Conservation (phyloP, 768 basidiomycete genomes). For the Suillus placidus region DNA sequence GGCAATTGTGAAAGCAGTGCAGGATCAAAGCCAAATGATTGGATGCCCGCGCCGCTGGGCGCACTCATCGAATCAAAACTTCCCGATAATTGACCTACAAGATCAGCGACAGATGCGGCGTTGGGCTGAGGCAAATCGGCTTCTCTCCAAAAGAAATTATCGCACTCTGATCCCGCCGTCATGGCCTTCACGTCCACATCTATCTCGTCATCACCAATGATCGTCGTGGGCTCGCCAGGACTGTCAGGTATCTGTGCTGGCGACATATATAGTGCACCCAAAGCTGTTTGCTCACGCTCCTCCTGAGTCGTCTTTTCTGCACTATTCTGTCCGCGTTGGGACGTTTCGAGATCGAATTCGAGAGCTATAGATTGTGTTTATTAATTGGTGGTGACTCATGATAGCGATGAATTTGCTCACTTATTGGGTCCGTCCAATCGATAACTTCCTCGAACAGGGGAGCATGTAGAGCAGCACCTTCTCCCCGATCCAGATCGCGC, state of each 20-base stretch:
- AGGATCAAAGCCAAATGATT: constrained; percentile 45
- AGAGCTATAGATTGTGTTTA: constrained; percentile 58
- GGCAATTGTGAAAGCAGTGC: constrained; percentile 43
- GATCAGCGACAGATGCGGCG: constrained; percentile 62
- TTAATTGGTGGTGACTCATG: constrained; percentile 25
- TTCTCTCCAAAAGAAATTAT: constrained; percentile 65
- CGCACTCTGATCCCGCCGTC: constrained; percentile 70
- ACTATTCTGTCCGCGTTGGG: constrained; percentile 65
- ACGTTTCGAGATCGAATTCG: constrained; percentile 55
- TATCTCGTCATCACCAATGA: constrained; percentile 68
- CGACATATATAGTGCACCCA: constrained; percentile 75
- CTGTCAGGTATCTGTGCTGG: constrained; percentile 75
- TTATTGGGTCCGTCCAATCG: constrained; percentile 82
- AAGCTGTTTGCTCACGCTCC: constrained; percentile 74
- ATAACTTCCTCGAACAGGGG: constrained; percentile 84
- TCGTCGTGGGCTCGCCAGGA: constrained; percentile 66
- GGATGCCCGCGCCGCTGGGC: constrained; percentile 34
- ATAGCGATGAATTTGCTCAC: constrained; percentile 51
- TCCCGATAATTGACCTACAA: constrained; percentile 65
- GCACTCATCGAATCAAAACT: constrained; percentile 44
- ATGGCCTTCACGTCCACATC: constrained; percentile 65
- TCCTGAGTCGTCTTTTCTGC: constrained; percentile 72
- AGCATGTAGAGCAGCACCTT: constrained; percentile 82
- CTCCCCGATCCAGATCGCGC: constrained; percentile 86
- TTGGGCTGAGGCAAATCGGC: constrained; percentile 28